Percentiles rank a stretch among this genome's conserved stretches.
Conservation (phyloP, 2,329 filamentous ascomycete genomes). For the Microsporum canis region DNA sequence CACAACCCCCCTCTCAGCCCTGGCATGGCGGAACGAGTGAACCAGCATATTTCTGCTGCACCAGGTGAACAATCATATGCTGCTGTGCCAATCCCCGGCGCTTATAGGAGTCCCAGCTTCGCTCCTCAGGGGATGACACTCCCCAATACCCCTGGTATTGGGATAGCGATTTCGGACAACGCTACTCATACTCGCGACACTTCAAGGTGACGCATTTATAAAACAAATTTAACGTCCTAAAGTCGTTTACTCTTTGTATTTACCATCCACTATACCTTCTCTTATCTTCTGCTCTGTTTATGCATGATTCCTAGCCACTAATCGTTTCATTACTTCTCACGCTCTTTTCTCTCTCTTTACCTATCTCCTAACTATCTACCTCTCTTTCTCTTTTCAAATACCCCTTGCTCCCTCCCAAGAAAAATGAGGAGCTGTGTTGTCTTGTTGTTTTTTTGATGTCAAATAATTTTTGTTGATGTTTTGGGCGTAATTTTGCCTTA, state of each 20-base stretch:
- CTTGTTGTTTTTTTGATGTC: not conserved
- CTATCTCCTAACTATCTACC: not conserved
- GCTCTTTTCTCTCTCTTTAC: not conserved
- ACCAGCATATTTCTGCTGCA: conserved; percentile 57
- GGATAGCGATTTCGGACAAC: not conserved
- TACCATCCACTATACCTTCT: not conserved
- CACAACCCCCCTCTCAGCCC: conserved; percentile 15
- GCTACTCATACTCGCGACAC: not conserved
- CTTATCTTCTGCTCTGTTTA: not conserved
- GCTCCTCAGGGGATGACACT: conserved; percentile 15
- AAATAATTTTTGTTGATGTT: not conserved
- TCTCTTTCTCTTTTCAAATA: not conserved
- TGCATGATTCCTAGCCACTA: not conserved
- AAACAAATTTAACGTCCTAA: not conserved
- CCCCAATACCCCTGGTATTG: not conserved
- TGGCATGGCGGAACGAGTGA: conserved; percentile 36
- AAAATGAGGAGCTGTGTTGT: not conserved
- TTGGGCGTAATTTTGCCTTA: not conserved
- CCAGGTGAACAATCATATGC: conserved; percentile 77
- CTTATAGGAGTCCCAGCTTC: conserved; percentile 50
- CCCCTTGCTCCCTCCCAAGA: not conserved
- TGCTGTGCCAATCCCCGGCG: conserved; percentile 75
- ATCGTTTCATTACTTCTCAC: not conserved
- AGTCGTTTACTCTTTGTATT: not conserved
- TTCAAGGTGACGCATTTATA: not conserved